A percentile compares a stretch with the other conserved stretches of the same genome.
phyloP scores from a whole-genome alignment of 192 early-diverging fungal genomes.

The Gaertneriomyces sp. region DNA sequence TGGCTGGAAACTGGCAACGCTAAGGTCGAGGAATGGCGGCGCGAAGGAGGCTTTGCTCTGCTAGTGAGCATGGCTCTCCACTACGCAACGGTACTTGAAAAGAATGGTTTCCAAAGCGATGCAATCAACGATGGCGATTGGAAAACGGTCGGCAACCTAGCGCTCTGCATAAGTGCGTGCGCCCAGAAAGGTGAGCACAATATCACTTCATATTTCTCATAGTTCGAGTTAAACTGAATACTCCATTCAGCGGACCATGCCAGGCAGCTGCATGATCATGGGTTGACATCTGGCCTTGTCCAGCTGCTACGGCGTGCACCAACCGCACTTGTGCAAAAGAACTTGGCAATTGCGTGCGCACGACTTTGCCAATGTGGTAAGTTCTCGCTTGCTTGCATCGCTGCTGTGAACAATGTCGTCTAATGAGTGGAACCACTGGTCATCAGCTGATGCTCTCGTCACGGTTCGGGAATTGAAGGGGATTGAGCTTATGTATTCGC shows the following conservation, averaged over 20 bases:
- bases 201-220: background rate
- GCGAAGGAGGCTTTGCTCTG: conserved; percentile 11
- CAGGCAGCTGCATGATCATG: conserved; percentile 3
- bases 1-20: conserved; percentile 14
- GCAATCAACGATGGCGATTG: background rate
- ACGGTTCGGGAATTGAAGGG: conserved; percentile 15
- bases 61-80: background rate
- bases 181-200: conserved; percentile 8
- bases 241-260: conserved; percentile 1
- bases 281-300: conserved; percentile 2
- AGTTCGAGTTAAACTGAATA: background rate
- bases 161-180: conserved; percentile 22
- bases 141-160: conserved; percentile 17
- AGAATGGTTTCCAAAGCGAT: background rate
- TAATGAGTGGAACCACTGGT: background rate
- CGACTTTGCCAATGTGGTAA: conserved; percentile 18
- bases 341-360: conserved; percentile 32
- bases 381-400: background rate
- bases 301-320: conserved; percentile 10
- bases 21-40: conserved; percentile 17
- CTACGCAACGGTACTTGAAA: background rate
- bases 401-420: background rate
- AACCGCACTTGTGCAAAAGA: conserved; percentile 1
- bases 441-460: conserved; percentile 16
- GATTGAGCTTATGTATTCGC: conserved; percentile 26